Conservation (phyloP, 805 yeast species). For the Lachancea nothofagi region DNA sequence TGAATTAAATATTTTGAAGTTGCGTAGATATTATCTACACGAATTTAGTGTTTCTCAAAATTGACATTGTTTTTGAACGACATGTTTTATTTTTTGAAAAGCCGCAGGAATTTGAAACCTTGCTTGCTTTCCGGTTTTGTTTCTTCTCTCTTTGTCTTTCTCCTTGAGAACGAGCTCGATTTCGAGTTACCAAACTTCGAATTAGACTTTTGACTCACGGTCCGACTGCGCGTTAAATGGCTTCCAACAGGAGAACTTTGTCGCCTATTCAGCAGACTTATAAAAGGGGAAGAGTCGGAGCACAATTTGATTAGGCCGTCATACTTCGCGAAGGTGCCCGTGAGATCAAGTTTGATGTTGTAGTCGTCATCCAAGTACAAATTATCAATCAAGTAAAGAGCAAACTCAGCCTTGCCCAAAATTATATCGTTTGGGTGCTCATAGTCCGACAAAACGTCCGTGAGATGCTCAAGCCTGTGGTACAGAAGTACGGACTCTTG, state of each 20-base stretch:
- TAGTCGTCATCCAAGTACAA: conserved; percentile 14
- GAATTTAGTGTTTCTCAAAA: too few species aligned
- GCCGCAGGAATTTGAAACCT: conserved; percentile 8
- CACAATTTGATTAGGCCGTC: conserved; percentile 12
- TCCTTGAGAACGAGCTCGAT: conserved; percentile 2
- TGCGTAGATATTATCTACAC: too few species aligned
- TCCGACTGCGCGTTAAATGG: neutral
- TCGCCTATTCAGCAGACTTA: neutral
- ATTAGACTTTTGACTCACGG: neutral
- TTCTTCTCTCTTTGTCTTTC: neutral
- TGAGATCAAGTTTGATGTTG: conserved; percentile 12
- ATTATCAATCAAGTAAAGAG: conserved; percentile 14
- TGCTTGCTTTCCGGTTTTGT: conserved; percentile 1
- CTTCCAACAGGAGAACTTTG: neutral
- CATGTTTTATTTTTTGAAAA: conserved; percentile 11
- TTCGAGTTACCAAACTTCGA: neutral
- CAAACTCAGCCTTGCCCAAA: conserved; percentile 17
- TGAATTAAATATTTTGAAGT: too few species aligned
- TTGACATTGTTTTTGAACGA: too few species aligned
- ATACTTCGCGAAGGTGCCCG: conserved; percentile 9
- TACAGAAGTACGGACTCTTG: conserved; percentile 23
- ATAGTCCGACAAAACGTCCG: conserved; percentile 23
- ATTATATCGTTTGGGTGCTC: conserved; percentile 23
- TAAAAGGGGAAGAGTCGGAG: conserved; percentile 3
- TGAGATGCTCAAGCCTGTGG: conserved; percentile 21